Evolutionary conservation across 2,329 filamentous ascomycete species (phyloP).

Genomic region (Sodiomyces alkalinus): DNA sequence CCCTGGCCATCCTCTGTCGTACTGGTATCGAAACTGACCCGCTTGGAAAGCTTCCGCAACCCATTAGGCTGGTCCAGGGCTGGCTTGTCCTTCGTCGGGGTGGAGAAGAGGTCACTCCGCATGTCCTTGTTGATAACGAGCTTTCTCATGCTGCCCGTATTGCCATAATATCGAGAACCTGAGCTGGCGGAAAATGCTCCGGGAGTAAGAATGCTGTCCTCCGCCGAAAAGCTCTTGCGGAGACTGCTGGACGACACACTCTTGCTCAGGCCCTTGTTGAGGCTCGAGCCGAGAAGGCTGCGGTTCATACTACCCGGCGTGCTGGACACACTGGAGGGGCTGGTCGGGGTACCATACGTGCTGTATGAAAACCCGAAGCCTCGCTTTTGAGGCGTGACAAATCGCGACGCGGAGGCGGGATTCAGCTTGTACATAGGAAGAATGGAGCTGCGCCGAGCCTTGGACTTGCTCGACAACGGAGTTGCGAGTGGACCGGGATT

Average conservation of each 20-base stretch:
- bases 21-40: constrained; percentile 78
- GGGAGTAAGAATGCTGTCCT: constrained; percentile 75
- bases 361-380: constrained; percentile 91
- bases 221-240: constrained; percentile 63
- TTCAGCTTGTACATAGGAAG: constrained; percentile 80
- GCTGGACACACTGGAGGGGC: constrained; percentile 50
- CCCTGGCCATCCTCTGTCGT: constrained; percentile 14
- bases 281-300: constrained; percentile 50
- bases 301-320: constrained; percentile 53
- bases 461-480: constrained; percentile 60
- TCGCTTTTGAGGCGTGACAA: constrained; percentile 70
- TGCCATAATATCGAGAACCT: constrained; percentile 48
- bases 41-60: constrained; percentile 54
- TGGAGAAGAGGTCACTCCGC: constrained; percentile 54
- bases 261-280: constrained; percentile 62
- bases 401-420: constrained; percentile 62
- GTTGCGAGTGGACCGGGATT: constrained; percentile 87
- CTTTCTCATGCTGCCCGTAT: constrained; percentile 65
- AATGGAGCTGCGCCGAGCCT: constrained; percentile 64
- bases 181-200: constrained; percentile 66
- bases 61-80: constrained; percentile 23
- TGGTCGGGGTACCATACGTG: constrained; percentile 70
- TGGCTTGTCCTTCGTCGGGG: constrained; percentile 38
- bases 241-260: constrained; percentile 81
- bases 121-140: constrained; percentile 84